phyloP scores from a whole-genome alignment of 495 filamentous ascomycete genomes.

The Aspergillus steynii region DNA sequence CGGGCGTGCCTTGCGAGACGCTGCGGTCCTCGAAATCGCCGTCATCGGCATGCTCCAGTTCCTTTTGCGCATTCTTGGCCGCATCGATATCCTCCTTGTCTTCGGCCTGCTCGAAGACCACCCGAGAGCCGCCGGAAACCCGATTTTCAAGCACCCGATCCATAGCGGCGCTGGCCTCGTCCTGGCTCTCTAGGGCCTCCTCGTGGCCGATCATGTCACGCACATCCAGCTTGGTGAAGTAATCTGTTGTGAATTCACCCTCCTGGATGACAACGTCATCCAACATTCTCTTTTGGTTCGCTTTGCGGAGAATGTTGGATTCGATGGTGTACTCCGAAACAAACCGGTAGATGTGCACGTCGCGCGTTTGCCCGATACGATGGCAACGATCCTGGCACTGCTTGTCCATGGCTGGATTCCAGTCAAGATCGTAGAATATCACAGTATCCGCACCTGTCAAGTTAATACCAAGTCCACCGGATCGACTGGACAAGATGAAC shows the following conservation, averaged over 20 bases:
- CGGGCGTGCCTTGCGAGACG: constrained; percentile 43
- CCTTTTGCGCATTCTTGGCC: constrained; percentile 83
- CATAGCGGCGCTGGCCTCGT: constrained; percentile 78
- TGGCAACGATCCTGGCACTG: constrained; percentile 98
- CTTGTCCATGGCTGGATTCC: constrained; percentile 99
- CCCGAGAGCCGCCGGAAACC: constrained; percentile 54
- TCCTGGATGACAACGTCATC: constrained; percentile 99
- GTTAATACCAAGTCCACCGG: constrained; percentile 95
- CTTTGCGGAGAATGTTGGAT: constrained; percentile 95
- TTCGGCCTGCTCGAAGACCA: constrained; percentile 78
- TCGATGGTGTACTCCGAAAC: constrained; percentile 98
- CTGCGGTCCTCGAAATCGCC: constrained; percentile 85
- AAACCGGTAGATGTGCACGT: constrained; percentile 97
- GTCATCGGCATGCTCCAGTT: constrained; percentile 81
- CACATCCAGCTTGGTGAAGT: constrained; percentile 78
- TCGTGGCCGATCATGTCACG: constrained; percentile 68
- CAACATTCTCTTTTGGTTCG: constrained; percentile 94
- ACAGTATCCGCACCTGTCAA: constrained; percentile 96
- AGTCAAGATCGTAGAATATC: constrained; percentile 99
- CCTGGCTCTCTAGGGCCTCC: constrained; percentile 54
- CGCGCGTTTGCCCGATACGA: constrained; percentile 95
- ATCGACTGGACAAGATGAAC: constrained; percentile 93
- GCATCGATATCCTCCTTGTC: constrained; percentile 90
- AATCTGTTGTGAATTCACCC: constrained; percentile 97
- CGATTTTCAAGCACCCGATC: constrained; percentile 74